Base-by-base conservation (phyloP, 225 moss, liverwort and hornwort genomes). In the Pleurozium schreberi region DNA sequence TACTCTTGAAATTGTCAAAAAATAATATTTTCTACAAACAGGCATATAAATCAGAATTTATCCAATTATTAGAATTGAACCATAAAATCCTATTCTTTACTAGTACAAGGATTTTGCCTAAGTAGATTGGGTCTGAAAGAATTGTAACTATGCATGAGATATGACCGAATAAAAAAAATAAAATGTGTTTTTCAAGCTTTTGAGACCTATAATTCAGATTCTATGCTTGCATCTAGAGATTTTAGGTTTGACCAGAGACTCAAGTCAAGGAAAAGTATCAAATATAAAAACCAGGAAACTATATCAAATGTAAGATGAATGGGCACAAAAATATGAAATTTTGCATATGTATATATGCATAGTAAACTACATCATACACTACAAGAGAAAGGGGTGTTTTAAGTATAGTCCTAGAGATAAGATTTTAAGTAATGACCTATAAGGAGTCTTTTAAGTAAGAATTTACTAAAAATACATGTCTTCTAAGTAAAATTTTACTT, bases 81-180 rank as follows among this genome's bases (percentile, higher is more conserved):
- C 2, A 12, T 33, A 21, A 3, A 8, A 49, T 75, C 8, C 33
- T 5, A 20, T 33, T 31, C 1, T 20, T 7, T 0, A 5, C 3
- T 30, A 75, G 2, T 20, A 33, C 4, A 49, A 31, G 7, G 47
- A 4, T 1, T 6, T 49, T 73, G 4, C 4, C 4, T 2, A 27
- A 10, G 18, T 25, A 28, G 10, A 10, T 45, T 2, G 45, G 17
- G 9, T 73, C 1, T 30, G 15, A 73, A 30, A 18, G 4, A 45
- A 30, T 30, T 30, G 6, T 28, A 49, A 49, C 49, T 53, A 18
- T 11, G 12, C 19, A 7, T 47, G 12, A 31, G 2, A 75, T 40
- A 47, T 31, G 14, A 74, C 1, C 0, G 0, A 47, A 2, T 11
- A 47, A 47, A 74, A 4, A 74, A 0, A 47, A 30, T 1, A 30